phyloP scores from a whole-genome alignment of 1,284 basidiomycete species.

The Ceratobasidium sp. region DNA sequence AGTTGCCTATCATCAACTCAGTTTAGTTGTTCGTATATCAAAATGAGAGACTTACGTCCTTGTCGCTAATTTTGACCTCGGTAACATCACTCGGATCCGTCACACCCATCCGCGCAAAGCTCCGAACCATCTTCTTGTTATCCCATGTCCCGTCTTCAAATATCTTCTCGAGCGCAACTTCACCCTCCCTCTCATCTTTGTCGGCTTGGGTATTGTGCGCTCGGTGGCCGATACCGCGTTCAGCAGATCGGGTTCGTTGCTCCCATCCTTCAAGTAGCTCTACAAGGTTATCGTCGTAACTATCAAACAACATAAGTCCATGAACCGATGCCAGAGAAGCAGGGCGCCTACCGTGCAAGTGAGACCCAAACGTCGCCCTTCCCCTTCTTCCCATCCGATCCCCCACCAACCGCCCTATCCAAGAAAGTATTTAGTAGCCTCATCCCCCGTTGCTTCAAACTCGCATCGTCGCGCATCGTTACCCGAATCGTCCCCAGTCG shows the following conservation, averaged over 20 bases:
- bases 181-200: constrained; percentile 55
- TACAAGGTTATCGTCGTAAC: constrained; percentile 77
- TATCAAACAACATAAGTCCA: background rate
- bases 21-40: background rate
- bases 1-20: constrained; percentile 5
- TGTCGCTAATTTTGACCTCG: constrained; percentile 50
- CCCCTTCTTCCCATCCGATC: constrained; percentile 51
- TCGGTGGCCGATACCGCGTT: constrained; percentile 60
- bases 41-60: constrained; percentile 55
- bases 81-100: constrained; percentile 54
- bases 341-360: constrained; percentile 65
- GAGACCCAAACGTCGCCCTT: constrained; percentile 76
- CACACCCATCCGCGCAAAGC: constrained; percentile 74
- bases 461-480: constrained; percentile 41
- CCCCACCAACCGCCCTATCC: constrained; percentile 43
- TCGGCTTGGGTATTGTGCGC: constrained; percentile 58
- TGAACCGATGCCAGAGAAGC: background rate
- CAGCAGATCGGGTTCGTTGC: constrained; percentile 62
- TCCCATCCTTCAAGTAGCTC: constrained; percentile 73
- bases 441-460: constrained; percentile 60
- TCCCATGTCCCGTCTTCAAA: constrained; percentile 76
- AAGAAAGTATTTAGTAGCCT: constrained; percentile 17
- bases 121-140: constrained; percentile 78
- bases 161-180: constrained; percentile 57
- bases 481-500: constrained; percentile 64